Percentiles rank a stretch among this genome's conserved stretches.
phyloP scores from a whole-genome alignment of 2,329 filamentous ascomycete species.

The Pleoardoris graminearum region DNA sequence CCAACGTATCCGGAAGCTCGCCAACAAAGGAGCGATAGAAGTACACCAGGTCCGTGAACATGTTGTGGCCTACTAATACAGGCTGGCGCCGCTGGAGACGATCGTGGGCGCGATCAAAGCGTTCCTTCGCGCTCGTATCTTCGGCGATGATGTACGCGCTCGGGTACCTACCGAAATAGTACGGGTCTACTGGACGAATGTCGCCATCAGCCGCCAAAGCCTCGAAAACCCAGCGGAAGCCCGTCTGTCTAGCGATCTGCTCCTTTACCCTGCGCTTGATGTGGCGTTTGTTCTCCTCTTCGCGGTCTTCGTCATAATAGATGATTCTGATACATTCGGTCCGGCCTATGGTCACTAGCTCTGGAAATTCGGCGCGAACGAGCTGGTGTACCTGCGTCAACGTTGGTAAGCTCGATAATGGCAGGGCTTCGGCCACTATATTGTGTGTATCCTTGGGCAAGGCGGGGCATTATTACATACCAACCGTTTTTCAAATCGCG shows the following conservation, averaged over 20 bases:
- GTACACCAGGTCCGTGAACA: slow-evolving; percentile 66
- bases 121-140: slow-evolving; percentile 41
- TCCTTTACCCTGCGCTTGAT: slow-evolving; percentile 46
- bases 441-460: background rate
- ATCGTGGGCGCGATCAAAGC: slow-evolving; percentile 47
- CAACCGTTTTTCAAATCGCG: slow-evolving; percentile 64
- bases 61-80: slow-evolving; percentile 66
- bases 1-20: slow-evolving; percentile 56
- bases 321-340: slow-evolving; percentile 50
- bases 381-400: slow-evolving; percentile 59
- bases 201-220: slow-evolving; percentile 47
- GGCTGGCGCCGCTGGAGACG: slow-evolving; percentile 52
- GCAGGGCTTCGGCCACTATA: background rate
- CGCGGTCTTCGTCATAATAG: slow-evolving; percentile 48
- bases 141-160: slow-evolving; percentile 42
- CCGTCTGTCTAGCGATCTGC: slow-evolving; percentile 50
- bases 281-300: slow-evolving; percentile 45
- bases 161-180: slow-evolving; percentile 40
- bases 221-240: slow-evolving; percentile 56
- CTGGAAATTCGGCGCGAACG: slow-evolving; percentile 63
- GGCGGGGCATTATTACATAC: slow-evolving; percentile 19
- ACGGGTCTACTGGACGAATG: slow-evolving; percentile 42
- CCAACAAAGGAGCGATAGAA: slow-evolving; percentile 66
- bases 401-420: background rate
- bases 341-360: slow-evolving; percentile 49